Evolutionary conservation across 331 rosid genomes (phyloP).

Genomic region (Quercus phellos): DNA sequence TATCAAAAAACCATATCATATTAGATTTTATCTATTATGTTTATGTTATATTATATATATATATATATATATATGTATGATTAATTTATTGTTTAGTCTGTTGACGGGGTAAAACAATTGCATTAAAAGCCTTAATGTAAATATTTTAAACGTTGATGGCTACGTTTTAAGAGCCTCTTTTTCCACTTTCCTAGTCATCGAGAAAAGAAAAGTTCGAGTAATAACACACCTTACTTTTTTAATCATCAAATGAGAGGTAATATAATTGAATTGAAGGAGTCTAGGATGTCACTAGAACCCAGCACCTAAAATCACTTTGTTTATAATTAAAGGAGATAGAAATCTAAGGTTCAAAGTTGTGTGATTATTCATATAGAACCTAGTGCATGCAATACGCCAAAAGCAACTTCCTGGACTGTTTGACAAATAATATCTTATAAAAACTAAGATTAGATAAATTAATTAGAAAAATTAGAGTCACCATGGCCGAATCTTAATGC

Average conservation of each 20-base stretch:
- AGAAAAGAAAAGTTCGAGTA: constrained; percentile 8
- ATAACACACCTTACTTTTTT: not conserved
- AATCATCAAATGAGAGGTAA: not conserved
- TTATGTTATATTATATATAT: not conserved
- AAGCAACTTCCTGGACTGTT: constrained; percentile 11
- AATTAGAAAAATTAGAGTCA: constrained; percentile 15
- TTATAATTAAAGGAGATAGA: not conserved
- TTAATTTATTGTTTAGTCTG: constrained; percentile 6
- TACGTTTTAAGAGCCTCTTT: constrained; percentile 5
- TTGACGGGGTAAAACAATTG: constrained; percentile 29
- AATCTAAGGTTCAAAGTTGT: not conserved
- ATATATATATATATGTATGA: not conserved
- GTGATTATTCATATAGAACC: not conserved
- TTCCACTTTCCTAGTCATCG: constrained; percentile 30
- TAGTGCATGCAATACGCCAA: constrained; percentile 29
- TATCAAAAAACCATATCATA: not conserved
- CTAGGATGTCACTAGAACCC: constrained; percentile 1
- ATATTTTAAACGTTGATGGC: constrained; percentile 13
- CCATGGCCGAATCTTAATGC: constrained; percentile 15
- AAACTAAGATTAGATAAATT: constrained; percentile 6
- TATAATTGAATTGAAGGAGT: constrained; percentile 18
- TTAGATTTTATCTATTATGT: not conserved
- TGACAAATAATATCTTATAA: constrained; percentile 16
- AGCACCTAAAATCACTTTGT: not conserved
- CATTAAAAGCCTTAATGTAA: not conserved